Conservation (phyloP, 106 monocot genomes). For the Allium cepa region DNA sequence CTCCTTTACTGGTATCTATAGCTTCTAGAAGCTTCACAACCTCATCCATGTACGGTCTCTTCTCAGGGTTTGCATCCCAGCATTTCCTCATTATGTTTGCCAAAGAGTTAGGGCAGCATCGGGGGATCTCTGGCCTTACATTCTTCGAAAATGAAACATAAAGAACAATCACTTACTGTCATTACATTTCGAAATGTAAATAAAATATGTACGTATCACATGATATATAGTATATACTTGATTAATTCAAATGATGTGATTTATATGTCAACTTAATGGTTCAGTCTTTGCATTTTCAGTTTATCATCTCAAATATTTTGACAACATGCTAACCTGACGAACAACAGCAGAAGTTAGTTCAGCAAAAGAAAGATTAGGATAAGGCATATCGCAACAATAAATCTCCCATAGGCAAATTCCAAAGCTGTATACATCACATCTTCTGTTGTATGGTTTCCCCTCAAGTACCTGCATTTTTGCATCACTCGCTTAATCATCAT, state of each 20-base stretch:
- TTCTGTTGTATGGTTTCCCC: constrained; percentile 68
- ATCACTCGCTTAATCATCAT: too few species aligned
- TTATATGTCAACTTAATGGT: too few species aligned
- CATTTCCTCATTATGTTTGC: constrained; percentile 48
- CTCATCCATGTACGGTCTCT: constrained; percentile 62
- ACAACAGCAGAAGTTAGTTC: constrained; percentile 55
- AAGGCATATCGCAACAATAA: constrained; percentile 70
- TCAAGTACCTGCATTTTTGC: constrained; percentile 35
- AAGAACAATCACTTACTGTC: not conserved
- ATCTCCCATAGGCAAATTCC: constrained; percentile 76
- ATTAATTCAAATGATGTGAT: too few species aligned
- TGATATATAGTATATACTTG: too few species aligned
- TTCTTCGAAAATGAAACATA: constrained; percentile 15
- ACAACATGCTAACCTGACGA: constrained; percentile 28
- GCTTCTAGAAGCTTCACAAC: constrained; percentile 54
- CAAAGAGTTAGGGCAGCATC: constrained; percentile 46
- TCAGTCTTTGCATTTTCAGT: too few species aligned
- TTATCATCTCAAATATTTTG: too few species aligned
- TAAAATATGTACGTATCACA: too few species aligned
- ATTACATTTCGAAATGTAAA: too few species aligned
- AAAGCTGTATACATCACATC: constrained; percentile 74
- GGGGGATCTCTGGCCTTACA: constrained; percentile 59
- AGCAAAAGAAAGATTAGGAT: constrained; percentile 43
- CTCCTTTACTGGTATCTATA: constrained; percentile 49
- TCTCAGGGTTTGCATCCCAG: constrained; percentile 54